Evolutionary conservation across 306 rosid genomes (phyloP).

Genomic region (Lagenaria siceraria): DNA sequence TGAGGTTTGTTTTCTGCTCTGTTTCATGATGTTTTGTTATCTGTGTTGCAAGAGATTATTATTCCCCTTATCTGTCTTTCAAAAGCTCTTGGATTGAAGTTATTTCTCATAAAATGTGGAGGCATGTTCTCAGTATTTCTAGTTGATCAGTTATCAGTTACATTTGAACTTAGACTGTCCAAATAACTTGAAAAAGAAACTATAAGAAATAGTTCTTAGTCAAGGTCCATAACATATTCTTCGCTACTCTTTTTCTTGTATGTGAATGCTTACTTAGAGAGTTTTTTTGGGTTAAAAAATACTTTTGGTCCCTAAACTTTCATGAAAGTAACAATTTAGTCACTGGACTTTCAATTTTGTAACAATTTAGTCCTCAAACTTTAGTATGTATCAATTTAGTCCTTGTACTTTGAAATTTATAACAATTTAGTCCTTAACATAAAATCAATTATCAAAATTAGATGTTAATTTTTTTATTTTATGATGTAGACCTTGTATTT

Average conservation of each 20-base stretch:
- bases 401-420: too few relatives aligned
- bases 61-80: background rate
- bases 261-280: background rate
- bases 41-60: background rate
- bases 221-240: background rate
- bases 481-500: too few relatives aligned
- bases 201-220: background rate
- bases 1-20: conserved; percentile 39
- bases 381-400: too few relatives aligned
- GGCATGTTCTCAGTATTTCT: background rate
- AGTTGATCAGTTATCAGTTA: background rate
- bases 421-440: too few relatives aligned
- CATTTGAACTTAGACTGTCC: background rate
- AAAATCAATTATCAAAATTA: too few relatives aligned
- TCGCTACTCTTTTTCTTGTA: background rate
- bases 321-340: too few relatives aligned
- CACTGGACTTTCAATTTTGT: too few relatives aligned
- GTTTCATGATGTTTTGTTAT: background rate
- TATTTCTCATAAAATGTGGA: background rate
- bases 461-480: too few relatives aligned
- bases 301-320: too few relatives aligned
- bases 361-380: too few relatives aligned
- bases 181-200: background rate
- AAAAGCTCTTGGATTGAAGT: background rate
- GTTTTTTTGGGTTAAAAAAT: too few relatives aligned